phyloP scores from a whole-genome alignment of 164 flowering plant genomes.

The Stephania cephalantha region DNA sequence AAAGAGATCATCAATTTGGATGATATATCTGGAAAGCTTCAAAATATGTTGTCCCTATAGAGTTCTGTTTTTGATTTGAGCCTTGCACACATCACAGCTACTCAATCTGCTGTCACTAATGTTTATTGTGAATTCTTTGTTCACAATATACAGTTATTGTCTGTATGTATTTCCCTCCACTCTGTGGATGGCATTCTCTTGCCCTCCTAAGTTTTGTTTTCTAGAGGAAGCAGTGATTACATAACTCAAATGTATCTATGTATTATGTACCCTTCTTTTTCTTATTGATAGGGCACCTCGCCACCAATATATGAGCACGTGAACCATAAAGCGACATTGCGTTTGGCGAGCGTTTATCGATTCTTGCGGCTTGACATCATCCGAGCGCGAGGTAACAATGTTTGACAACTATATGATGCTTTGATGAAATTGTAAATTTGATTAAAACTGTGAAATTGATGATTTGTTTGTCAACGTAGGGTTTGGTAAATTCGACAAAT shows the following conservation, averaged over 20 bases:
- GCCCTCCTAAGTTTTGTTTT: neutral
- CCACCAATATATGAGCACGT: too few species aligned
- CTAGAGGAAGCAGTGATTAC: neutral
- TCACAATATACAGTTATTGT: neutral
- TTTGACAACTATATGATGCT: too few species aligned
- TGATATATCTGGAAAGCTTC: constrained; percentile 33
- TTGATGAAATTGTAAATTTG: too few species aligned
- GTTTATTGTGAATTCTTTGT: neutral
- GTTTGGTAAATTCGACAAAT: too few species aligned
- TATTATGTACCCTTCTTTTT: neutral
- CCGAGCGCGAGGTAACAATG: too few species aligned
- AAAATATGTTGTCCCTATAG: constrained; percentile 15
- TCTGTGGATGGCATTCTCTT: neutral
- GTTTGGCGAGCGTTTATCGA: too few species aligned
- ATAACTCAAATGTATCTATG: too few species aligned
- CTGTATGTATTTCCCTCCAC: neutral
- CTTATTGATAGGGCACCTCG: too few species aligned
- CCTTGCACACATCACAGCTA: neutral
- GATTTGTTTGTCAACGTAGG: too few species aligned
- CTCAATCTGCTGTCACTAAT: neutral
- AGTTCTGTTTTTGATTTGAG: neutral
- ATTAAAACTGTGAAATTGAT: too few species aligned
- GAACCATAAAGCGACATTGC: too few species aligned
- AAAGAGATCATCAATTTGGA: constrained; percentile 55
- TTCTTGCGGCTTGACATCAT: too few species aligned